Evolutionary conservation across 2,329 filamentous ascomycete species (phyloP).

Genomic region (Arthroderma sp.): DNA sequence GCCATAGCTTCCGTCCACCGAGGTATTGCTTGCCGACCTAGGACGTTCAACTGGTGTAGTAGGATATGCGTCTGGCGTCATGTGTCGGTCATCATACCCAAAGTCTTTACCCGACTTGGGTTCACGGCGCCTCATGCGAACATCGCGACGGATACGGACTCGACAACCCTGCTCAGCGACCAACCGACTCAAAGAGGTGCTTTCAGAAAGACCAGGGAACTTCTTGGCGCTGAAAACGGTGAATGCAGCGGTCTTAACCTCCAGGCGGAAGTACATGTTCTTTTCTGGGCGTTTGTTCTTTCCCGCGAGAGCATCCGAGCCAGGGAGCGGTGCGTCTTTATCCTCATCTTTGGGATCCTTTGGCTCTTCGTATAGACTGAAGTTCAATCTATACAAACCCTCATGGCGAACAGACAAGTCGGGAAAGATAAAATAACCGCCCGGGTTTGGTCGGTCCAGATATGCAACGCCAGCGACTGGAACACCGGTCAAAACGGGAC

Average conservation of each 20-base stretch:
- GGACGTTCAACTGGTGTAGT: constrained; percentile 38
- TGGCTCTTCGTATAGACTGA: constrained; percentile 86
- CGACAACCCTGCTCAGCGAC: constrained; percentile 95
- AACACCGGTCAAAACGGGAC: constrained; percentile 81
- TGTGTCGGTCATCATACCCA: constrained; percentile 44
- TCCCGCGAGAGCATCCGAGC: not conserved
- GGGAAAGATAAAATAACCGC: constrained; percentile 94
- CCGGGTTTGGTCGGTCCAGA: constrained; percentile 65
- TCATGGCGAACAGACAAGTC: constrained; percentile 93
- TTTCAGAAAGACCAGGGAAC: constrained; percentile 85
- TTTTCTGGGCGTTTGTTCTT: constrained; percentile 34
- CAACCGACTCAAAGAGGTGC: constrained; percentile 73
- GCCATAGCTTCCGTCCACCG: constrained; percentile 33
- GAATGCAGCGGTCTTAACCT: constrained; percentile 79
- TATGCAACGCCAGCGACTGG: constrained; percentile 94
- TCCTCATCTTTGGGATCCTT: constrained; percentile 75
- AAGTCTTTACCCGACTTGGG: constrained; percentile 55
- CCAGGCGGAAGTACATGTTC: constrained; percentile 72
- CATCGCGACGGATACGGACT: constrained; percentile 86
- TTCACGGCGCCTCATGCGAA: constrained; percentile 77
- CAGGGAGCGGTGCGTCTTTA: constrained; percentile 34
- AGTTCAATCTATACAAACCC: constrained; percentile 78
- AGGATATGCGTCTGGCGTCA: constrained; percentile 37
- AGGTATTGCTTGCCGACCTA: constrained; percentile 49
- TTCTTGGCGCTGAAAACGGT: constrained; percentile 94